These are phyloP conservation scores for Fusarium pininemorale DNA, from an alignment of 2,329 filamentous ascomycete species.

Conservation along the genomic window DNA sequence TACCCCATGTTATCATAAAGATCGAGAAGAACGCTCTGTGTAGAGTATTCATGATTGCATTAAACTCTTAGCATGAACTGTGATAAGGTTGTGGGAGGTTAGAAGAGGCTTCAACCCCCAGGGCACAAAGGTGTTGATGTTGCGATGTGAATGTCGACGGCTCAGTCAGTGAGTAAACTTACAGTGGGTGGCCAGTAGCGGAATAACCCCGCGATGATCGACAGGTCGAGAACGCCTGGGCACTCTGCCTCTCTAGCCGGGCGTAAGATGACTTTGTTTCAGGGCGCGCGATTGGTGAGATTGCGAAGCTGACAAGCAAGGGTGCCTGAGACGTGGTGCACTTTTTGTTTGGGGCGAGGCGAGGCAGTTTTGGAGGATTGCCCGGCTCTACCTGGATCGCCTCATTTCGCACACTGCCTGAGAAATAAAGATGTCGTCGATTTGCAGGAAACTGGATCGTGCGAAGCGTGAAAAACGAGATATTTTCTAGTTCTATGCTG, in stretches of 20 bases:
- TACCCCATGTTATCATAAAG: slow-evolving; percentile 2
- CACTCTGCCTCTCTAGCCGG: neutral
- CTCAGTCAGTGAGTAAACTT: neutral
- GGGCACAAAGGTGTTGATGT: neutral
- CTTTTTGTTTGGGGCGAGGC: neutral
- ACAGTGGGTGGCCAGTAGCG: neutral
- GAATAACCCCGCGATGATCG: slow-evolving; percentile 10
- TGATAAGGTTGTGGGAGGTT: no score
- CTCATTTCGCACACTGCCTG: neutral
- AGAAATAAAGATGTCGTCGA: neutral
- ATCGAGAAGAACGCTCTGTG: slow-evolving; percentile 18
- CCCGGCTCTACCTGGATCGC: neutral
- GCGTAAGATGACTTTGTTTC: slow-evolving; percentile 1
- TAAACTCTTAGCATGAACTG: rapidly evolving
- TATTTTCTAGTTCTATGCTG: rapidly evolving
- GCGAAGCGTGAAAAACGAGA: neutral
- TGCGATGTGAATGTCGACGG: neutral
- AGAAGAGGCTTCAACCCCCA: no score
- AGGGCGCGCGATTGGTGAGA: neutral
- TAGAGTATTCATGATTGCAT: slow-evolving; percentile 1
- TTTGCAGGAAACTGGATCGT: neutral
- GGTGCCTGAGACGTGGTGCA: neutral
- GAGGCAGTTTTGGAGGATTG: neutral
- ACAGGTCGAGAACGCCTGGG: slow-evolving; percentile 3
- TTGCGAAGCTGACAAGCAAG: neutral